These are phyloP conservation scores for Rubia tinctorum DNA, from an alignment of 305 asterid species.

Conservation along the genomic window DNA sequence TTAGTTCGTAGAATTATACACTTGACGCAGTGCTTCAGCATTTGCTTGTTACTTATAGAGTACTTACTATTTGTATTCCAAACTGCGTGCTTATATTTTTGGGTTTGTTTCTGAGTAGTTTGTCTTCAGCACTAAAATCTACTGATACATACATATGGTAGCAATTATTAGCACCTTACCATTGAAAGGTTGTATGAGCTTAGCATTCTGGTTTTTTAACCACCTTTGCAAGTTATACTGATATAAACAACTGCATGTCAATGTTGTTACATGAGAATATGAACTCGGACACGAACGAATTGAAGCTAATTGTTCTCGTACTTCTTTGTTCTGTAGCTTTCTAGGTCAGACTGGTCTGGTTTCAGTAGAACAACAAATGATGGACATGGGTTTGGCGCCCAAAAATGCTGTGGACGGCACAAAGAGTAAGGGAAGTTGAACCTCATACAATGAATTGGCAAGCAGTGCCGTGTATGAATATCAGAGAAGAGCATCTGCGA, in stretches of 20 bases:
- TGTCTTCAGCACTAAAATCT: neutral
- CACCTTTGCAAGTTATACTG: neutral
- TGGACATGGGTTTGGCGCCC: constrained; percentile 37
- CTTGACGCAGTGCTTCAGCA: neutral
- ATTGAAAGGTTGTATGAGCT: neutral
- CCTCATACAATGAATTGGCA: constrained; percentile 15
- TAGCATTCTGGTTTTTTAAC: neutral
- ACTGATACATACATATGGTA: neutral
- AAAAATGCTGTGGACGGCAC: constrained; percentile 33
- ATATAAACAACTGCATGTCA: neutral
- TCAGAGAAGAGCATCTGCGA: constrained; percentile 13
- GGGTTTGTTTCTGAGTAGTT: neutral
- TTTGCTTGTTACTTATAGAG: neutral
- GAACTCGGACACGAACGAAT: neutral
- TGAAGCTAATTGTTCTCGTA: neutral
- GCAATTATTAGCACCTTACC: neutral
- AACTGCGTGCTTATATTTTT: neutral
- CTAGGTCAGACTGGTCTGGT: constrained; percentile 79
- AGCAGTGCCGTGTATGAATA: constrained; percentile 2
- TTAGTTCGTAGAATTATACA: neutral
- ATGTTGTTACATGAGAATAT: neutral
- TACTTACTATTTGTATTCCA: neutral
- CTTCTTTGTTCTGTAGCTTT: constrained; percentile 37
- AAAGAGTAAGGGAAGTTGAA: constrained; percentile 47
- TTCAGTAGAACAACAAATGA: constrained; percentile 63